Base-by-base conservation (phyloP, 257 asterid genomes). In the Nemophila menziesii region DNA sequence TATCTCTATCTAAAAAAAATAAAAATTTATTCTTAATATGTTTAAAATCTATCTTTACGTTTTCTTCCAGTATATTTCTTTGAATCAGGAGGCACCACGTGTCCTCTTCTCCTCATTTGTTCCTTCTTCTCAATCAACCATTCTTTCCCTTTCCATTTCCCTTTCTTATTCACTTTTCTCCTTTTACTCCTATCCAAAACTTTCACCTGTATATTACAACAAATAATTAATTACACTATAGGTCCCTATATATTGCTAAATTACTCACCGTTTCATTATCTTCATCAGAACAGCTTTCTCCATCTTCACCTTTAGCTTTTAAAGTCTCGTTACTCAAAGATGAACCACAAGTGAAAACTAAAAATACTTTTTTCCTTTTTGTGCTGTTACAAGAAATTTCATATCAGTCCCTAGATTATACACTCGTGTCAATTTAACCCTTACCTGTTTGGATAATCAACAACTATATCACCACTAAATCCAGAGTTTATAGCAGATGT, bases 401-500 rank as follows among this genome's bases (percentile, higher is more conserved):
- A 29, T 10, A 13, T 29, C 3, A 29, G 36, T 29, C 36, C 3
- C 36, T 7, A 7, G 2, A 29, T 7, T 7, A 29, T 10, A 29
- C 12, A 7, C 36, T 29, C 12, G 36, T 2, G 36, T 7, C 2
- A 29, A n/a, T n/a, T n/a, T n/a, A n/a, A n/a, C n/a, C n/a, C 33
- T 58, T 67, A 84, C 98, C 96, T 80, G 71, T 84, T 95, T 20
- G 98, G 96, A 54, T 33, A 89, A 68, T 89, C 98, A 40, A 89
- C 77, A 41, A 89, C 94, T 23, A 89, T 72, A 49, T 94, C 94
- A 16, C 96, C 98, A 40, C 94, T 69, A 65, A 89, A 89, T 39
- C 98, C 98, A 58, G 98, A 73, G 52, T 92, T 73, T 96, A 89
- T 89, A 10, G 96, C 98, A 77, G 57, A 76, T 48, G 92, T 64